Base-by-base conservation (phyloP, 805 yeast species). In the Suhomyces vadensis region DNA sequence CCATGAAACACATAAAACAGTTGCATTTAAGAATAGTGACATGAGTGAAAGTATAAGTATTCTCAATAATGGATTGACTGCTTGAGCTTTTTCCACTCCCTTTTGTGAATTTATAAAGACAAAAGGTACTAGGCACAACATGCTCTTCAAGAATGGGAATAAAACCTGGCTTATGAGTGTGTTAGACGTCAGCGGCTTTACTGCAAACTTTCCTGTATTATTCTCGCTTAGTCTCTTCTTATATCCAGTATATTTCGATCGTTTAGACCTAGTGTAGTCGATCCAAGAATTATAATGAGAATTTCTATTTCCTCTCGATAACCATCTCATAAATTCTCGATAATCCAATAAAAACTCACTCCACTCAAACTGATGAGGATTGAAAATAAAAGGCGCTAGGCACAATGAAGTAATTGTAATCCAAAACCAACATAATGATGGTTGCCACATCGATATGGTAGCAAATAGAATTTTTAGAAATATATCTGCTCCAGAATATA, bases 71-170 rank as follows among this genome's bases (percentile, higher is more conserved):
- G 92, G 78, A 71, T 45, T 64, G 50, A n/a, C 77, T 67, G 41
- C 64, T 54, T 38, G 54, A 49, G 58, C 57, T 7, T 48, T 42
- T 17, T 25, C 24, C 0, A 89, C 96, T 23, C 97, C 97, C 25
- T 83, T 87, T 68, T 89, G 97, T 1, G 96, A 75, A 64, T 90
- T 91, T 56, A 87, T 83, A 57, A 86, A 92, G 41, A 83, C 71
- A 63, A 81, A 92, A 0, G 96, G 91, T 42, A 82, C 66, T 44
- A 85, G 33, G 8, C 13, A 21, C n/a, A 38, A 13, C 6, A 31
- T 11, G 13, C 44, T 27, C 10, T 20, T 25, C 14, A 19, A 9
- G 7, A 38, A 8, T 11, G 43, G 43, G 3, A 44, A 9, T 11
- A 40, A 5, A 6, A 44, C 48, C 22, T 44, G 44, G 4, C 44